Evolutionary conservation across 371 early-diverging fungal genomes (phyloP).

Genomic region (Mucor indicus): DNA sequence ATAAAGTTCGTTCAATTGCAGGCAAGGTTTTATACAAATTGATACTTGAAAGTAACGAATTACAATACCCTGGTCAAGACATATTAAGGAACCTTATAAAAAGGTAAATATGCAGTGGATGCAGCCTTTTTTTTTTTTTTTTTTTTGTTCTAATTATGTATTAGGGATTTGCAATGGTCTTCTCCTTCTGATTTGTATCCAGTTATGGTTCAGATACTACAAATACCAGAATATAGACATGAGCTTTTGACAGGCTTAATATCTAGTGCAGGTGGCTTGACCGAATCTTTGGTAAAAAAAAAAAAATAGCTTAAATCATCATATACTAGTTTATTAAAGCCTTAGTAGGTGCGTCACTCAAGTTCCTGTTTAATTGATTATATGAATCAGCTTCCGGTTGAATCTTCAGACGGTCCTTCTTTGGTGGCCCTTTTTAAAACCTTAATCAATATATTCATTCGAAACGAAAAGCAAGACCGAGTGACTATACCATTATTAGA

Average conservation of each 20-base stretch:
- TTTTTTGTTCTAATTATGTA: too few relatives aligned
- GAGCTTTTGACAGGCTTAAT: constrained; percentile 67
- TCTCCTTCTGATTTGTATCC: constrained; percentile 67
- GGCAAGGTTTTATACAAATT: constrained; percentile 52
- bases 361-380: constrained; percentile 65
- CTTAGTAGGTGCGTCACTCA: constrained; percentile 63
- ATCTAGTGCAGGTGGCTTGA: constrained; percentile 76
- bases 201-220: constrained; percentile 55
- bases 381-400: constrained; percentile 39
- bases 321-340: not conserved
- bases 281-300: constrained; percentile 68
- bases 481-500: constrained; percentile 67
- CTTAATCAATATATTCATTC: constrained; percentile 41
- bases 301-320: not conserved
- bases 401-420: constrained; percentile 7
- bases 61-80: constrained; percentile 24
- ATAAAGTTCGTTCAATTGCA: constrained; percentile 69
- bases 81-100: constrained; percentile 19
- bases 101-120: constrained; percentile 10
- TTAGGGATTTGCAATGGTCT: constrained; percentile 60
- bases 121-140: not conserved
- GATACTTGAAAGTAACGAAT: constrained; percentile 21
- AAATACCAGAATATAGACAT: constrained; percentile 53
- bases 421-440: constrained; percentile 31
- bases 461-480: constrained; percentile 57